Percentiles rank a stretch among this genome's conserved stretches.
Evolutionary conservation across 305 asterid species (phyloP).

Genomic region (Fraxinus ornus): DNA sequence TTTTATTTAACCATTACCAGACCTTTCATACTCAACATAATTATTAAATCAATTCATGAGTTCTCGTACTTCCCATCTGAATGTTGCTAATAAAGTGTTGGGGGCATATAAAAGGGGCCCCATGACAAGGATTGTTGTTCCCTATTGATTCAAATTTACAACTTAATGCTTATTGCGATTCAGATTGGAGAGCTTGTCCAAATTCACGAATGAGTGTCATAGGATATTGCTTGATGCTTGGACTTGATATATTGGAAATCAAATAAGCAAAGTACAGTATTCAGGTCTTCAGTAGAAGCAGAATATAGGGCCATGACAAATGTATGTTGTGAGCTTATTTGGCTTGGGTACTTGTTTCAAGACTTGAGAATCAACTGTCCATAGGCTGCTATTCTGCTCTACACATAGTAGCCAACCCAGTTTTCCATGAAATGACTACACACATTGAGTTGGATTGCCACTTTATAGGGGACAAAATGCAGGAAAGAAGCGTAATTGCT

Average conservation of each 20-base stretch:
- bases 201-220: no score
- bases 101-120: background rate
- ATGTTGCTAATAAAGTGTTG: background rate
- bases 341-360: background rate
- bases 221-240: no score
- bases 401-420: background rate
- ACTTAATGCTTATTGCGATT: no score
- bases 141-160: no score
- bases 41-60: background rate
- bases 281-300: background rate
- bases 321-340: background rate
- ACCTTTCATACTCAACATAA: background rate
- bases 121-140: background rate
- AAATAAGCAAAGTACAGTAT: no score
- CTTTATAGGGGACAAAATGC: no score
- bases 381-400: background rate
- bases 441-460: no score
- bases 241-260: no score
- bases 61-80: background rate
- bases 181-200: no score
- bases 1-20: background rate
- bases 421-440: background rate
- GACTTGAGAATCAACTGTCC: background rate
- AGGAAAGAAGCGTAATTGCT: no score
- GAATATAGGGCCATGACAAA: background rate